These are phyloP conservation scores for Cardamine chenopodiifolia DNA, from an alignment of 345 rosid genomes.

Conservation along the genomic window DNA sequence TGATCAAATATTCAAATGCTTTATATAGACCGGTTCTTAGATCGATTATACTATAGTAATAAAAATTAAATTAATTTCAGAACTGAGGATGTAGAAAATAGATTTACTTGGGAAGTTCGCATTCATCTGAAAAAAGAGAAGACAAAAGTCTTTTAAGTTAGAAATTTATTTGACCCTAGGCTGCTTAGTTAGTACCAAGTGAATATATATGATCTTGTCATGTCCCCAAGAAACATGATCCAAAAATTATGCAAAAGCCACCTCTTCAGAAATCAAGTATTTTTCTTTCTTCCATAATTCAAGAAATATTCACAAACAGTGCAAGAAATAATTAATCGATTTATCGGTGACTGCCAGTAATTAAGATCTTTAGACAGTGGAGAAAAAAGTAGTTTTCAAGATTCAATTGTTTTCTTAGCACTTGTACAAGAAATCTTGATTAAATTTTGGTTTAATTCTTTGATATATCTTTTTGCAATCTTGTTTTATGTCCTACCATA, in stretches of 20 bases:
- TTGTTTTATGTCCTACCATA: constrained; percentile 7
- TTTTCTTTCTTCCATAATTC: background rate
- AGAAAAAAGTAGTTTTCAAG: background rate
- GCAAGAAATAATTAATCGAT: background rate
- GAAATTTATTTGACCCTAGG: constrained; percentile 28
- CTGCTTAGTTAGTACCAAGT: constrained; percentile 22
- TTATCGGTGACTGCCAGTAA: constrained; percentile 1
- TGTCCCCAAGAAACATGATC: constrained; percentile 41
- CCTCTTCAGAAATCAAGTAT: background rate
- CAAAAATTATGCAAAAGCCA: constrained; percentile 33
- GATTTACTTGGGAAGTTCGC: constrained; percentile 24
- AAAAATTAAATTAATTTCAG: constrained; percentile 7
- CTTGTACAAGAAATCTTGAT: background rate
- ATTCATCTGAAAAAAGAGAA: constrained; percentile 10
- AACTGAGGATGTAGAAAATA: background rate
- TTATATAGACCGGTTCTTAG: background rate
- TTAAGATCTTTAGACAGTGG: background rate
- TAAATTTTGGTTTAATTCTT: background rate
- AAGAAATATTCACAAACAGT: constrained; percentile 2
- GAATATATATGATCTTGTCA: constrained; percentile 31
- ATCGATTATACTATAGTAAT: background rate
- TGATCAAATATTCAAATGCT: background rate
- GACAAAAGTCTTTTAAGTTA: constrained; percentile 31
- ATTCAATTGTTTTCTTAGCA: background rate
- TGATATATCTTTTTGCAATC: background rate